Conservation (phyloP, 2,329 filamentous ascomycete genomes). For the Penicillium sp. region DNA sequence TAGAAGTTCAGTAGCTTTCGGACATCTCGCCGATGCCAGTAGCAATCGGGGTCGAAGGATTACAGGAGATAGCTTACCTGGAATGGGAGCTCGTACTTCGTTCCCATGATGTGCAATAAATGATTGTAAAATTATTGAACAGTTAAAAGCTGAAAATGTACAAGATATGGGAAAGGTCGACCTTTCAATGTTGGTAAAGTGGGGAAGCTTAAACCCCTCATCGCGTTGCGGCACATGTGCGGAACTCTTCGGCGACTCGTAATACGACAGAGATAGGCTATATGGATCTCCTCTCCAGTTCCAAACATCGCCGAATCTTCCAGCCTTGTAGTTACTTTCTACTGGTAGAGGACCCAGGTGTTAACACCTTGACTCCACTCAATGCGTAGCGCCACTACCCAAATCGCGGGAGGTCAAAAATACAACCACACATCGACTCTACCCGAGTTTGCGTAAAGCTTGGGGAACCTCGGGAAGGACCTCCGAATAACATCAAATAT, state of each 20-base stretch:
- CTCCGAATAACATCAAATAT: not conserved
- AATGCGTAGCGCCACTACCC: no score
- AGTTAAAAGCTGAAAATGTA: not conserved
- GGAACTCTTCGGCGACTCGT: not conserved
- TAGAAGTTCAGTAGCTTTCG: constrained; percentile 4
- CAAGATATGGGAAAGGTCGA: not conserved
- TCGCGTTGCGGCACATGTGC: not conserved
- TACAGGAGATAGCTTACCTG: constrained; percentile 26
- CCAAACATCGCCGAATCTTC: no score
- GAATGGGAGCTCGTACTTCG: constrained; percentile 40
- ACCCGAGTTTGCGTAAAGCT: no score
- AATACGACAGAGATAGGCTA: not conserved
- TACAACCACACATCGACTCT: no score
- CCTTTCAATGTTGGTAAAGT: not conserved
- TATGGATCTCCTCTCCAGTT: not conserved
- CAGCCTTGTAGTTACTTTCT: no score
- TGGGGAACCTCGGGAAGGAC: no score
- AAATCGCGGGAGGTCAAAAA: no score
- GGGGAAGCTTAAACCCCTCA: not conserved
- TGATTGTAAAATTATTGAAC: not conserved
- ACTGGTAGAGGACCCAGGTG: not conserved
- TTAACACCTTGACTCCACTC: no score
- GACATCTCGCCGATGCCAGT: constrained; percentile 18
- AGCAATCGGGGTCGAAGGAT: not conserved
- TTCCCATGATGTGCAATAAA: constrained; percentile 25